phyloP scores from a whole-genome alignment of 495 filamentous ascomycete genomes.

The Penicillium ucsense region DNA sequence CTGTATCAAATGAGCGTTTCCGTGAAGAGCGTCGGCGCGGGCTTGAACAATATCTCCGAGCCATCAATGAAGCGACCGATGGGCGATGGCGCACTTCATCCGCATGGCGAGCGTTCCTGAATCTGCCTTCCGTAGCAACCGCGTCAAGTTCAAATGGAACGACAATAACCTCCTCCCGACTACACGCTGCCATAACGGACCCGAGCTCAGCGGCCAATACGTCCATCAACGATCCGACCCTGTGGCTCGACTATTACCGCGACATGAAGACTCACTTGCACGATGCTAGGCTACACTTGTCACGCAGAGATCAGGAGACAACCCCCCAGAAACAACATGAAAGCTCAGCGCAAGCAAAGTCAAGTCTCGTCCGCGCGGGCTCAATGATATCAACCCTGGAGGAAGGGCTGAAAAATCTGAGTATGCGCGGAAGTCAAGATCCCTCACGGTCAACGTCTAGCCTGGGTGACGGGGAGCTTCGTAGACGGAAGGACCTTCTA shows the following conservation, averaged over 20 bases:
- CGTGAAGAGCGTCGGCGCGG: slow-evolving; percentile 69
- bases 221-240: slow-evolving; percentile 59
- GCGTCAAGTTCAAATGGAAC: slow-evolving; percentile 33
- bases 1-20: slow-evolving; percentile 61
- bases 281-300: slow-evolving; percentile 67
- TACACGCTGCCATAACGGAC: slow-evolving; percentile 34
- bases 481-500: slow-evolving; percentile 70
- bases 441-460: slow-evolving; percentile 9
- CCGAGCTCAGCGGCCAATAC: slow-evolving; percentile 34
- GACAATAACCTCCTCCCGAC: slow-evolving; percentile 19
- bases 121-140: slow-evolving; percentile 53
- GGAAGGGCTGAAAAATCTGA: slow-evolving; percentile 52
- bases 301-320: slow-evolving; percentile 62
- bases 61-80: slow-evolving; percentile 68
- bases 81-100: slow-evolving; percentile 74
- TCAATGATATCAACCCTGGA: slow-evolving; percentile 58
- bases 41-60: slow-evolving; percentile 72
- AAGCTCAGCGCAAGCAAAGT: slow-evolving; percentile 72
- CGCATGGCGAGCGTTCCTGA: slow-evolving; percentile 80
- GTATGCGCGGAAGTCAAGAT: slow-evolving; percentile 4
- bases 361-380: slow-evolving; percentile 64
- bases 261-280: slow-evolving; percentile 78
- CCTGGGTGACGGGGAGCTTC: slow-evolving; percentile 79
- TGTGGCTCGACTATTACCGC: slow-evolving; percentile 80
- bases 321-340: slow-evolving; percentile 63